A percentile compares a stretch with the other conserved stretches of the same genome.
Conservation (phyloP, 495 filamentous ascomycete species). For the Aspergillus cristatus region DNA sequence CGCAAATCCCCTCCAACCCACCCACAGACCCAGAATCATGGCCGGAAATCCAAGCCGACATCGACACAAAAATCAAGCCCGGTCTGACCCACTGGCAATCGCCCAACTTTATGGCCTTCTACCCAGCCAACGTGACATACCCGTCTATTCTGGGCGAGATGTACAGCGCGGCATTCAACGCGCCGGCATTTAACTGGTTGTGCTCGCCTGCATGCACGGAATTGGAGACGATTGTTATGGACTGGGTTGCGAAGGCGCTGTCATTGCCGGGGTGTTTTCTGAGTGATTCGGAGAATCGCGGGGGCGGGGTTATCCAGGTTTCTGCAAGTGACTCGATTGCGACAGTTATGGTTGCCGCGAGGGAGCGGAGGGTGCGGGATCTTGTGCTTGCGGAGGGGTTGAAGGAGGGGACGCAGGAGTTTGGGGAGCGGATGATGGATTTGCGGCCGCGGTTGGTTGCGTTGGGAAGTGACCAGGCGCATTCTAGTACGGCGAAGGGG, state of each 20-base stretch:
- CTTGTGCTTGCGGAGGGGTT: constrained; percentile 40
- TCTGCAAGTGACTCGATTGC: constrained; percentile 85
- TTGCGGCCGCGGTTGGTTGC: constrained; percentile 68
- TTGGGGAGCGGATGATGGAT: constrained; percentile 51
- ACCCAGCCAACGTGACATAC: constrained; percentile 72
- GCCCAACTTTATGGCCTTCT: constrained; percentile 96
- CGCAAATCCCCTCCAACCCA: constrained; percentile 63
- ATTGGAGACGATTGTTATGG: constrained; percentile 86
- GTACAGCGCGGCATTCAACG: constrained; percentile 80
- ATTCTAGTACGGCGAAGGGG: constrained; percentile 79
- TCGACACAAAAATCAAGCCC: constrained; percentile 83
- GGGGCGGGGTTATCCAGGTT: constrained; percentile 92
- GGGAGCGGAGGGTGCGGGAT: constrained; percentile 62
- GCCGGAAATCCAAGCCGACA: constrained; percentile 72
- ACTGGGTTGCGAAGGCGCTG: constrained; percentile 77
- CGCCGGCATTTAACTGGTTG: constrained; percentile 95
- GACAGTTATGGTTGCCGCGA: constrained; percentile 78
- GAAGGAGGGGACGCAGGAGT: constrained; percentile 35
- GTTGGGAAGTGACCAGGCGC: constrained; percentile 68
- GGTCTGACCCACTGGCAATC: constrained; percentile 95
- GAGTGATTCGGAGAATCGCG: constrained; percentile 60
- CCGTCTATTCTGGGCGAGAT: constrained; percentile 89
- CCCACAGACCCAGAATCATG: constrained; percentile 70
- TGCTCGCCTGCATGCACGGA: constrained; percentile 94
- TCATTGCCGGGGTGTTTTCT: constrained; percentile 66